phyloP scores from a whole-genome alignment of 1,284 basidiomycete species.

The Marasmius oreades region DNA sequence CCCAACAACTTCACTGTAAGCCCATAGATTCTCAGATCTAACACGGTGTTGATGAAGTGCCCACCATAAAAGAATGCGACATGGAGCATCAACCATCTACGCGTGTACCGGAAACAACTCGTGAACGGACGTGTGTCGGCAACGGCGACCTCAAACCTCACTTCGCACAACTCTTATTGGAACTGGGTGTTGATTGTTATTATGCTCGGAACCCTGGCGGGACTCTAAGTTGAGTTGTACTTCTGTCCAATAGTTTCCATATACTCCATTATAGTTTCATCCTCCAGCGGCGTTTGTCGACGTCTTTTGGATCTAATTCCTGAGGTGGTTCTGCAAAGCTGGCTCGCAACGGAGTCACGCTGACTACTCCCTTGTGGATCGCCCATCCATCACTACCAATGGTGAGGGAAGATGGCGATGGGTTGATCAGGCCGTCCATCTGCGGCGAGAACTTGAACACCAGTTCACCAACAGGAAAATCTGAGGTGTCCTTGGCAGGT shows the following conservation, averaged over 20 bases:
- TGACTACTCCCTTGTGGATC: slow-evolving; percentile 60
- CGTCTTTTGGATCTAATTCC: slow-evolving; percentile 20
- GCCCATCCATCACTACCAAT: slow-evolving; percentile 83
- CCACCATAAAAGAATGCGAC: slow-evolving; percentile 44
- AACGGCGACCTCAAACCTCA: background rate
- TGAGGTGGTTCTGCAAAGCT: slow-evolving; percentile 61
- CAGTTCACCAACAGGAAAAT: slow-evolving; percentile 38
- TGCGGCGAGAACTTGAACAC: slow-evolving; percentile 83
- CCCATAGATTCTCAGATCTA: slow-evolving; percentile 1
- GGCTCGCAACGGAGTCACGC: slow-evolving; percentile 72
- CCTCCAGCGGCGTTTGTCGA: slow-evolving; percentile 47
- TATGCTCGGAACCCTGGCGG: background rate
- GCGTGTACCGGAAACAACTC: slow-evolving; percentile 46
- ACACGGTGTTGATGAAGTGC: background rate
- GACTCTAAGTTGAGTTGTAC: background rate
- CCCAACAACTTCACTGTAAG: slow-evolving; percentile 66
- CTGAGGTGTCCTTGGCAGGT: slow-evolving; percentile 13
- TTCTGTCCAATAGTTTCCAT: background rate
- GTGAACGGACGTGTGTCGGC: slow-evolving; percentile 28
- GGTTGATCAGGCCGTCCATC: slow-evolving; percentile 66
- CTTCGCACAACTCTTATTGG: background rate
- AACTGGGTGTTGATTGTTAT: background rate
- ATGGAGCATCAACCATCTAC: slow-evolving; percentile 54
- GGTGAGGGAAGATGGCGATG: slow-evolving; percentile 54
- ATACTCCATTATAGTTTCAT: slow-evolving; percentile 45